A percentile compares a stretch with the other conserved stretches of the same genome.
phyloP scores from a whole-genome alignment of 371 early-diverging fungal species.

The Haplosporangium sp. region DNA sequence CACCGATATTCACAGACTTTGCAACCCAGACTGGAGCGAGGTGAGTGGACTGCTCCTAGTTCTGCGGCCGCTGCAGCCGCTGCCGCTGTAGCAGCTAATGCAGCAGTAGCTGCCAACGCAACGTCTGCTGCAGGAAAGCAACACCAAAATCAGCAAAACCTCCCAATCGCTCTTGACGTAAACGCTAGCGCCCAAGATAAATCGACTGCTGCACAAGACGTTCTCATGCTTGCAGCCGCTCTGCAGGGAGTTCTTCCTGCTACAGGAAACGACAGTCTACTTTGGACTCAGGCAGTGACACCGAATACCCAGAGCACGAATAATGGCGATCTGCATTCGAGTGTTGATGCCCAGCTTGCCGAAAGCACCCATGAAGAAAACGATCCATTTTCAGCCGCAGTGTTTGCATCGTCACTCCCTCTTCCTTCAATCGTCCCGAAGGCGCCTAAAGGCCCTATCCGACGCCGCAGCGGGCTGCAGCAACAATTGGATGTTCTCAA shows the following conservation, averaged over 20 bases:
- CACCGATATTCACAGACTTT: constrained; percentile 54
- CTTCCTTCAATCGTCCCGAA: constrained; percentile 33
- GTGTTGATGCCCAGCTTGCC: background rate
- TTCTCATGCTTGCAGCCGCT: constrained; percentile 36
- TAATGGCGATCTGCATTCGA: background rate
- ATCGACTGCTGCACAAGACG: constrained; percentile 21
- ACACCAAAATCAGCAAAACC: constrained; percentile 16
- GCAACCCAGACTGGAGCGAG: constrained; percentile 54
- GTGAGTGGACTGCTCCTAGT: constrained; percentile 55
- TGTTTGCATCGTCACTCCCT: constrained; percentile 22
- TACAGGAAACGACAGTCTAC: constrained; percentile 17
- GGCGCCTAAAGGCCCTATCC: constrained; percentile 53
- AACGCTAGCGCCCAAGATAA: constrained; percentile 15
- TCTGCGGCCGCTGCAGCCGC: constrained; percentile 49
- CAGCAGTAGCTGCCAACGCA: constrained; percentile 32
- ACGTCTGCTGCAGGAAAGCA: constrained; percentile 13
- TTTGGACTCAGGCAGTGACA: constrained; percentile 41
- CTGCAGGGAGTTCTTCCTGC: constrained; percentile 41
- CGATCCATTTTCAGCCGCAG: constrained; percentile 22
- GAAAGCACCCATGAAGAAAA: constrained; percentile 6
- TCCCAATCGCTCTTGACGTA: constrained; percentile 11
- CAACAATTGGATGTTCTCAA: constrained; percentile 51
- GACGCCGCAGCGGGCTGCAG: constrained; percentile 49
- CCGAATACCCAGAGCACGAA: constrained; percentile 3
- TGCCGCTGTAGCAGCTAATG: constrained; percentile 44